Base-by-base conservation (phyloP, 768 basidiomycete genomes). In the Lentinus tigrinus region DNA sequence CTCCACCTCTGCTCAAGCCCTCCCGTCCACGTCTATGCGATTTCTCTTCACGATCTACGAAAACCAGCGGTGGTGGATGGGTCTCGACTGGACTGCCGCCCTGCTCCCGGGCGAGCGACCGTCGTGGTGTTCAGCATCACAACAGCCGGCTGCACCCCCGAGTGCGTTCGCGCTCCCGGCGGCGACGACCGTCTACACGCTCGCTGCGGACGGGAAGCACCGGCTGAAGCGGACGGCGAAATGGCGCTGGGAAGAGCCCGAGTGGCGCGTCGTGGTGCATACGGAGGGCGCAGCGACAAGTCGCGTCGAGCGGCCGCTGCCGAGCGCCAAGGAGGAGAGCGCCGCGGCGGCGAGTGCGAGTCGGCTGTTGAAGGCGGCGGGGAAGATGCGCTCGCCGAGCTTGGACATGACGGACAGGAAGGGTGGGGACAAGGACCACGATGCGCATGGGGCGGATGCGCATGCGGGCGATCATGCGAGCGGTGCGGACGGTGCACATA, bases 21-120 rank as follows among this genome's bases (percentile, higher is more conserved):
- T 37, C 31, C 64, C 44, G 17, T 39, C 13, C 10, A 56, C 55
- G n/a, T 49, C 51, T 21, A 72, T 89, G 31, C 85, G 89, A 21
- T 95, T 95, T 75, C 79, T 91, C 47, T 95, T 95, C 68, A 92
- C 88, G n/a, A 74, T 95, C 11, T 88, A 92, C 68, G 94, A 97
- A 72, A 96, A 96, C 72, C 94, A 97, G 73, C 82, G 95, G 6
- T 96, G 95, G 95, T 98, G 95, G 95, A 85, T 98, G 84, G 94
- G 91, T 13, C 82, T 98, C 43, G 95, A 97, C 73, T 98, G 92
- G 92, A 96, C 95, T 2, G 89, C 91, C 3, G 93, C 94, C 0
- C 81, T 98, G 8, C 82, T 97, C 16, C 95, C 95, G 0, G 83
- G 83, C 17, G 95, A 98, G 67, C 86, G 94, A 4, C 93, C 95